phyloP scores from a whole-genome alignment of 2,329 filamentous ascomycete species.

The Alternaria rosae region DNA sequence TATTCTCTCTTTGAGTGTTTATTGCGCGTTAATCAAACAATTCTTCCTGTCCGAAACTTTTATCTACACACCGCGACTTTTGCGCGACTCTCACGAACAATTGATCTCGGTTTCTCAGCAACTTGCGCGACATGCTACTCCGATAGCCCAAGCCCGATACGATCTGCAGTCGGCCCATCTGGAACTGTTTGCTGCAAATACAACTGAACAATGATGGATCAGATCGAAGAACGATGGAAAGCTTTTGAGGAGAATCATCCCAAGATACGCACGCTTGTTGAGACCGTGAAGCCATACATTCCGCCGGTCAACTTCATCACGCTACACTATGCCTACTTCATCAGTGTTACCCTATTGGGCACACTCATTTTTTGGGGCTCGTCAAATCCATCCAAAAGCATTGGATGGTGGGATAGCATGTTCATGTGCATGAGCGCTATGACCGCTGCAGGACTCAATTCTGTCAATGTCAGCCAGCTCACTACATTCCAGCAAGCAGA shows the following conservation, averaged over 20 bases:
- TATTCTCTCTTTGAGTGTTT: background rate
- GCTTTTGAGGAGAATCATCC: conserved; percentile 14
- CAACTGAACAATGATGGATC: conserved; percentile 13
- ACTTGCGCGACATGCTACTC: conserved; percentile 12
- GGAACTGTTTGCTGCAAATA: conserved; percentile 9
- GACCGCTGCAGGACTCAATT: conserved; percentile 27
- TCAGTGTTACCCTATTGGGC: conserved; percentile 22
- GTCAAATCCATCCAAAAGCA: conserved; percentile 26
- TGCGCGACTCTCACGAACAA: conserved; percentile 7
- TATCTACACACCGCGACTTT: conserved; percentile 11
- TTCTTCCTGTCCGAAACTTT: background rate
- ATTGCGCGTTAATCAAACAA: background rate
- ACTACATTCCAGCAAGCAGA: conserved; percentile 25
- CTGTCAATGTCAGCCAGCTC: conserved; percentile 32
- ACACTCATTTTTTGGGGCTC: conserved; percentile 33
- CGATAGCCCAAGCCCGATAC: conserved; percentile 8
- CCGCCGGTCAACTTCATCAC: conserved; percentile 35
- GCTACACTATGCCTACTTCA: conserved; percentile 32
- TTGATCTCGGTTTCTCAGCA: background rate
- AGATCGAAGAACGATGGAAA: conserved; percentile 16
- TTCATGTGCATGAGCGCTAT: conserved; percentile 25
- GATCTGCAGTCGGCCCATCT: background rate
- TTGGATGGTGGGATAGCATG: conserved; percentile 33
- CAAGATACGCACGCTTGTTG: conserved; percentile 15
- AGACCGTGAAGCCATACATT: conserved; percentile 24